Evolutionary conservation across 306 rosid genomes (phyloP), one percentile per base, ranked within the genome.

Genomic region (Canavalia gladiata): DNA sequence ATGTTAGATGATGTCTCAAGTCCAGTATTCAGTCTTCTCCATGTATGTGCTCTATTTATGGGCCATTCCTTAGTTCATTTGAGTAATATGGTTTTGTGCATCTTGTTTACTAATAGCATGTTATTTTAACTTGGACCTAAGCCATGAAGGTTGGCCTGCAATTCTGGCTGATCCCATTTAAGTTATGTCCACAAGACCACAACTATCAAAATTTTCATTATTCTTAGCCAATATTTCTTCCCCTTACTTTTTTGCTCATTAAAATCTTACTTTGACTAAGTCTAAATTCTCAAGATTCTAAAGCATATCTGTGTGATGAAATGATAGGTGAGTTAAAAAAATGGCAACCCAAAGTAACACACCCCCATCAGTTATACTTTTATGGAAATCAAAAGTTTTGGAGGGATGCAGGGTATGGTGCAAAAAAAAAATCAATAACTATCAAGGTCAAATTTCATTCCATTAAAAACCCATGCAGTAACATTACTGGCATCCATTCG

Each of bases 1-100:
- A 77, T 31, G 46, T 69, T 9, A 45, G 64, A 43, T 43, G 51
- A 49, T 56, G 39, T 46, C n/a, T 63, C n/a, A 62, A 63, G 74
- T 58, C 63, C 41, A 63, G 18, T 63, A 6, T 58, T 72, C 42
- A 37, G 30, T 76, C 64, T 64, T 51, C 37, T 51, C 71, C 74
- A 29, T 62, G 57, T 13, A 46, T 25, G 25, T 69, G 60, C 31
- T 35, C 47, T 7, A 59, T 49, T 34, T 49, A 58, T 50, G 6
- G 10, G 8, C 1, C 25, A 50, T 62, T 72, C 56, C 54, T 28
- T 47, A 71, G 29, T 60, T 80, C 51, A 35, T 72, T 72, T 28
- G 37, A 60, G 11, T 72, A 37, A 37, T 50, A 11, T 41, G 47
- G 63, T 56, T 47, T 8, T 30, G 28, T 66, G 13, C 34, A 54